Evolutionary conservation across 345 rosid genomes (phyloP).

Genomic region (Rhizophora mangle): DNA sequence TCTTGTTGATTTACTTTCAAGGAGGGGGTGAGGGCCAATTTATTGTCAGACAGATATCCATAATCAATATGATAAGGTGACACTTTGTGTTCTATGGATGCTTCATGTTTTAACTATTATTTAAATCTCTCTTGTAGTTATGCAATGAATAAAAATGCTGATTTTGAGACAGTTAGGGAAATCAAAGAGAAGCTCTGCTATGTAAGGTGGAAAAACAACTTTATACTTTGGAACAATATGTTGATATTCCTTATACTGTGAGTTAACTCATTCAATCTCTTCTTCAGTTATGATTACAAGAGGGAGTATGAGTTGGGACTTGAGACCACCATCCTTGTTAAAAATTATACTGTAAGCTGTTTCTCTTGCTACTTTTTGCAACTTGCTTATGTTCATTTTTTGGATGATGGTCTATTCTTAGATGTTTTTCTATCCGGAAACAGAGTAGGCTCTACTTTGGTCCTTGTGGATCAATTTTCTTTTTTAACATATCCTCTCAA

Average conservation of each 20-base stretch:
- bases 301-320: constrained; percentile 91
- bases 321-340: constrained; percentile 94
- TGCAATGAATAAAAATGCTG: constrained; percentile 82
- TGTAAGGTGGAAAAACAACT: constrained; percentile 49
- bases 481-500: neutral
- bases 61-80: constrained; percentile 6
- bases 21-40: constrained; percentile 72
- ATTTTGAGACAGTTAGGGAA: constrained; percentile 95
- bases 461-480: neutral
- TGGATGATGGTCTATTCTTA: neutral
- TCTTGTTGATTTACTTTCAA: constrained; percentile 91
- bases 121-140: constrained; percentile 47
- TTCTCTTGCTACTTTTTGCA: constrained; percentile 1
- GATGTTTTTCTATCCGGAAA: too few species aligned
- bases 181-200: constrained; percentile 97
- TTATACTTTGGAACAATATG: constrained; percentile 4
- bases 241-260: neutral
- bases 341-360: constrained; percentile 81
- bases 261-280: constrained; percentile 8
- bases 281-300: constrained; percentile 88
- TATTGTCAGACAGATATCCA: constrained; percentile 3
- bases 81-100: too few species aligned
- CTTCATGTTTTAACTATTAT: constrained; percentile 6
- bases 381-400: neutral
- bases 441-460: too few species aligned